Base-by-base conservation (phyloP, 2,329 filamentous ascomycete genomes). In the Aspergillus pseudotamarii region DNA sequence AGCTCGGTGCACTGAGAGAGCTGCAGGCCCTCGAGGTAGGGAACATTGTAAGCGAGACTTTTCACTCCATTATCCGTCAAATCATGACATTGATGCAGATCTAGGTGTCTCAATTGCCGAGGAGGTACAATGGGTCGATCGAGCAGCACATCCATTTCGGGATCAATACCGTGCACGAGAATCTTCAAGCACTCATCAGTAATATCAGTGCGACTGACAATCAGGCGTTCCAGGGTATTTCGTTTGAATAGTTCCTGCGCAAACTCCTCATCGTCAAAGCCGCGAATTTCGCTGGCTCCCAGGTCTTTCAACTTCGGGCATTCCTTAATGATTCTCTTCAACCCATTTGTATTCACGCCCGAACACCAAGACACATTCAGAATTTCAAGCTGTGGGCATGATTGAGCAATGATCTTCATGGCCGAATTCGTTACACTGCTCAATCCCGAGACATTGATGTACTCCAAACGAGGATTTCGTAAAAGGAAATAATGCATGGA, bases 341-440 rank as follows among this genome's bases (percentile, higher is more conserved):
- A 81, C 5, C 93, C 94, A 14, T 86, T 83, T 10, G 92, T 90
- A 72, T 95, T 90, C 73, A 97, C 88, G 64, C 93, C 90, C 68
- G 89, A 89, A 80, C 95, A 99, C 93, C 94, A 98, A 0, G 93
- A 96, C 23, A 98, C 87, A 71, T 97, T 96, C 68, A 98, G 85
- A 60, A 87, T 85, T 76, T 96, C 89, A n/a, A 99, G 83, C 56
- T 90, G 88, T 1, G 89, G 88, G 71, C 94, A 98, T 45, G 90
- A 89, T 59, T 90, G 84, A 0, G 92, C 89, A 64, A 99, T 90
- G 64, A 96, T 92, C 72, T 90, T 92, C 86, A 96, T 94, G 0
- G 92, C 91, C 26, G 87, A 87, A 74, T 97, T 96, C 34, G 90
- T 93, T n/a, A 79, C 75, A 14, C 89, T 89, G 2, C 88, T 82